Evolutionary conservation across 257 asterid species (phyloP).

Genomic region (Solanum lycopersicoides): DNA sequence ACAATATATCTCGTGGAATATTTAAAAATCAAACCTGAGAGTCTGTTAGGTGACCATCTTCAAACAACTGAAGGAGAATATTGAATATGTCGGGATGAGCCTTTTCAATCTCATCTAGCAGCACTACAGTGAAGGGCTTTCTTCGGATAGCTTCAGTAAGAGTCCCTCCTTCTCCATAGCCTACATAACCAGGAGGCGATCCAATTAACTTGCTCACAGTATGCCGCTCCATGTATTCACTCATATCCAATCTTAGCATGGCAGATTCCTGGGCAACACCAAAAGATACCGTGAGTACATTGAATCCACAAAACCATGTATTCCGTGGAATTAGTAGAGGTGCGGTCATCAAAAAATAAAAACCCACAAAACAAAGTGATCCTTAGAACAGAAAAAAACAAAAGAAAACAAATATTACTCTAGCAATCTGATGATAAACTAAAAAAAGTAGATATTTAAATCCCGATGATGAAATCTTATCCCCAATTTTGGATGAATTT

Average conservation of each 20-base stretch:
- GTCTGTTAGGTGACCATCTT: slow-evolving; percentile 96
- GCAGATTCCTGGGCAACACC: slow-evolving; percentile 57
- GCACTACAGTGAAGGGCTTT: slow-evolving; percentile 82
- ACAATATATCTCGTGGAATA: not conserved
- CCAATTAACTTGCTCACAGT: slow-evolving; percentile 98
- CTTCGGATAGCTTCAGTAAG: slow-evolving; percentile 94
- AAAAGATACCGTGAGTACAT: not conserved
- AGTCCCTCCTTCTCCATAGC: slow-evolving; percentile 92
- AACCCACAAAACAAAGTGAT: not conserved
- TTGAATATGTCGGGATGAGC: slow-evolving; percentile 97
- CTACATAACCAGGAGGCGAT: slow-evolving; percentile 96
- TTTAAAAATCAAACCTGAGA: slow-evolving; percentile 56
- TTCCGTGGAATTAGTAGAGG: not conserved
- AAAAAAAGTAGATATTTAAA: not conserved
- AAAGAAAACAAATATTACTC: not conserved
- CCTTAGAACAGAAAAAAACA: not conserved
- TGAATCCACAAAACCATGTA: not conserved
- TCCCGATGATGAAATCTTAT: not conserved
- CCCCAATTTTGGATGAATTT: not conserved
- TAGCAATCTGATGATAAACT: not conserved
- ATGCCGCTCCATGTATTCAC: slow-evolving; percentile 98
- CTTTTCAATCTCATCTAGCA: slow-evolving; percentile 94
- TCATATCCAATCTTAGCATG: slow-evolving; percentile 97
- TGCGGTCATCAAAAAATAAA: not conserved
- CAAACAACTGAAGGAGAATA: slow-evolving; percentile 90